These are phyloP conservation scores for Podaxis rugospora DNA, from an alignment of 768 basidiomycete genomes.

Conservation along the genomic window DNA sequence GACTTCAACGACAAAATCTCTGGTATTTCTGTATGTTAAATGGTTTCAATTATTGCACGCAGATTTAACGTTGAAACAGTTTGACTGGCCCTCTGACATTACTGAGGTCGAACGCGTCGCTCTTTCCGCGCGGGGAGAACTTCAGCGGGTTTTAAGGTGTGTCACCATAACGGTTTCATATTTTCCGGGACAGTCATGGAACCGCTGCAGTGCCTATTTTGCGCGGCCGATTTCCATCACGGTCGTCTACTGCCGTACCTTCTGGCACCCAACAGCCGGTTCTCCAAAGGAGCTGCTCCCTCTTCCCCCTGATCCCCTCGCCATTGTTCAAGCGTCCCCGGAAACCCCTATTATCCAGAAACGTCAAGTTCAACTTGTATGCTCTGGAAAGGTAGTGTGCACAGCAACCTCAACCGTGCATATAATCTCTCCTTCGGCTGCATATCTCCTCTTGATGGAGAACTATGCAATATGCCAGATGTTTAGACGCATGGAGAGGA, in stretches of 20 bases:
- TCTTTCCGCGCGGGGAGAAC: constrained; percentile 54
- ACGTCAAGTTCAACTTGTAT: constrained; percentile 52
- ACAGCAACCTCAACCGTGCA: constrained; percentile 53
- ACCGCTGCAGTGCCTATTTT: constrained; percentile 45
- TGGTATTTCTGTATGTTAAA: too few species aligned
- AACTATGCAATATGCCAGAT: constrained; percentile 57
- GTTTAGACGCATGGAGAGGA: constrained; percentile 40
- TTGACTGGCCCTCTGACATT: constrained; percentile 34
- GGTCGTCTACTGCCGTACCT: constrained; percentile 40
- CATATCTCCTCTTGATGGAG: constrained; percentile 50
- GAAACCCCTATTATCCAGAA: constrained; percentile 45
- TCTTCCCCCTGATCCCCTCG: constrained; percentile 24
- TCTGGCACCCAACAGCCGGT: constrained; percentile 19
- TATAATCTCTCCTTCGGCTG: constrained; percentile 42
- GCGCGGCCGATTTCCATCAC: constrained; percentile 46
- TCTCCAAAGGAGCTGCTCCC: constrained; percentile 18
- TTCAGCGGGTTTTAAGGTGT: constrained; percentile 57
- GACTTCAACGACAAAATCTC: too few species aligned
- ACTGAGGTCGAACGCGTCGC: constrained; percentile 56
- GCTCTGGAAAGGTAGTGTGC: constrained; percentile 41
- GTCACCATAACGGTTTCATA: not conserved
- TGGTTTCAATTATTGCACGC: too few species aligned
- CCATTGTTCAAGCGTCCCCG: constrained; percentile 30
- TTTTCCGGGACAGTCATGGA: not conserved
- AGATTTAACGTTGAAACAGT: constrained; percentile 20